These are phyloP conservation scores for Fusarium illudens DNA, from an alignment of 2,329 filamentous ascomycete genomes.

Conservation along the genomic window DNA sequence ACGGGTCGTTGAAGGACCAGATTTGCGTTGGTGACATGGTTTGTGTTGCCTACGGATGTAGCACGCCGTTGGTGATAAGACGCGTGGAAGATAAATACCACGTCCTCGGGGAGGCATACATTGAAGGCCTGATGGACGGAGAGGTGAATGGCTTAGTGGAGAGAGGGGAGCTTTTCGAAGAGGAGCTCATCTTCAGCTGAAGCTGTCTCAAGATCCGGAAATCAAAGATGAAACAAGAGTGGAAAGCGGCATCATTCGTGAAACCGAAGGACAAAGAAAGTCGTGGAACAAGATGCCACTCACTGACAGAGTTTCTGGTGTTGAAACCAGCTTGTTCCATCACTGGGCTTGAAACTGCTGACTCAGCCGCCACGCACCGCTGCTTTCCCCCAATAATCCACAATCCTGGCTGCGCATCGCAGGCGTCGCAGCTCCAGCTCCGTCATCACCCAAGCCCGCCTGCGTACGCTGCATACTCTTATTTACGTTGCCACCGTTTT, in stretches of 20 bases:
- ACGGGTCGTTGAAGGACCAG: constrained; percentile 7
- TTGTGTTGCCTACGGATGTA: constrained; percentile 16
- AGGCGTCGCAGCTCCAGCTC: constrained; percentile 19
- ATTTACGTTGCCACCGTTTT: constrained; percentile 26
- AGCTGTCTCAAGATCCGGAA: not conserved
- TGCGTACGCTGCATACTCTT: constrained; percentile 38
- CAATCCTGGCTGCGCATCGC: constrained; percentile 3
- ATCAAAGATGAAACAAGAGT: not conserved
- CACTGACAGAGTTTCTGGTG: not conserved
- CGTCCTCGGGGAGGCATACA: constrained; percentile 21
- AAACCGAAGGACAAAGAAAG: not conserved
- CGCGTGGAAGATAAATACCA: not conserved
- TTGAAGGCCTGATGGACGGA: constrained; percentile 21
- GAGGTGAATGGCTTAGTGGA: constrained; percentile 3
- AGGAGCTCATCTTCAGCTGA: constrained; percentile 6
- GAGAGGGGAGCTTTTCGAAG: not conserved
- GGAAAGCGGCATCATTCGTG: not conserved
- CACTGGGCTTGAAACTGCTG: constrained; percentile 5
- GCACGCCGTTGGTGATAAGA: constrained; percentile 14
- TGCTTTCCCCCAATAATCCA: not conserved
- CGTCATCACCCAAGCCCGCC: constrained; percentile 21
- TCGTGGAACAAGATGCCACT: not conserved
- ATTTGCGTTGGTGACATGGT: constrained; percentile 7
- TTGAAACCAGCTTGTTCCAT: not conserved
- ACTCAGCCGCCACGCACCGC: constrained; percentile 20